These are phyloP conservation scores for Auricularia cornea DNA, from an alignment of 768 basidiomycete species.

Conservation along the genomic window DNA sequence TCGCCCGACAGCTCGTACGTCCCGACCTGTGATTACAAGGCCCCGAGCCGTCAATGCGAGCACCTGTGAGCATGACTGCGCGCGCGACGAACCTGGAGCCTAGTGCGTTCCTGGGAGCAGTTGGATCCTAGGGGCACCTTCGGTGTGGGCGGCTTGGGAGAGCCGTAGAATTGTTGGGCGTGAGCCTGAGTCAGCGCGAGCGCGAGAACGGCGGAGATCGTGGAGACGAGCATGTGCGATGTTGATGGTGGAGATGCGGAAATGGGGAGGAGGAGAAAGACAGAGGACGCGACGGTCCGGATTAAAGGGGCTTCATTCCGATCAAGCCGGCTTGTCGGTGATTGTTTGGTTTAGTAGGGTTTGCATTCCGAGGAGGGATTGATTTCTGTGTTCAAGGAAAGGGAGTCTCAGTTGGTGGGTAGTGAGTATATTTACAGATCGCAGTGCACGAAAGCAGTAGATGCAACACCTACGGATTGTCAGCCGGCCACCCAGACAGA, in stretches of 20 bases:
- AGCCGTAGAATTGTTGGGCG: neutral
- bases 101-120: neutral
- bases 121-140: neutral
- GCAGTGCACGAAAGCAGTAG: neutral
- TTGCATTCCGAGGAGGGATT: no score
- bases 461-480: neutral
- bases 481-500: neutral
- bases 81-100: neutral
- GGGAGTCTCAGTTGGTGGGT: no score
- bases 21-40: slow-evolving; percentile 40
- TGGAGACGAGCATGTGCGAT: neutral
- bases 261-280: no score
- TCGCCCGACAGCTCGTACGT: slow-evolving; percentile 74
- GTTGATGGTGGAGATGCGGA: no score
- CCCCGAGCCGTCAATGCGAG: neutral
- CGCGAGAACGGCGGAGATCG: neutral
- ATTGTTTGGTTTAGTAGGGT: no score
- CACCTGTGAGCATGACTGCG: neutral
- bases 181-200: neutral
- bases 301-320: no score
- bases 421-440: neutral
- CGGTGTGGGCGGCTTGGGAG: neutral
- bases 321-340: no score
- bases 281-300: no score
- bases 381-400: no score